Base-by-base conservation (phyloP, 2,329 filamentous ascomycete genomes). In the Fusarium poae region DNA sequence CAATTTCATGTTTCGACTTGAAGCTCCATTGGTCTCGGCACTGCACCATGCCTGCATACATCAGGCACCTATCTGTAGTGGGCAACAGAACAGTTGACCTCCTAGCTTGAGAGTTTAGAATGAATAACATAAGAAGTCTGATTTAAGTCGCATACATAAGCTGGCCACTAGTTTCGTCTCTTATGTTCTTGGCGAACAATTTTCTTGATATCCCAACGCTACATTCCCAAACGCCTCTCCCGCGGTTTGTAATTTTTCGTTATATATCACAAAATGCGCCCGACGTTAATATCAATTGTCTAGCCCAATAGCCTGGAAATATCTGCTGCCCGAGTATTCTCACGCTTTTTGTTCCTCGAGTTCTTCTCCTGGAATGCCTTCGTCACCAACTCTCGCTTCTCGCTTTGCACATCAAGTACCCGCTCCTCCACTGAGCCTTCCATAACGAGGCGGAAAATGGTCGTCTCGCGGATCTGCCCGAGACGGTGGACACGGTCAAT, bases 401-500 rank as follows among this genome's bases (percentile, higher is more conserved):
- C 88, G 39, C 86, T 84, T 78, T 97, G 94, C 46, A 97, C 89
- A 20, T 89, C 85, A 37, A 97, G 81, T 21, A 97, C 93, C 1
- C 89, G 84, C 77, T 97, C 92, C 77, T 97, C 94, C 7, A 97
- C 89, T 10, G 88, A 92, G 1, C 84, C 87, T 72, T 97, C 91
- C 81, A 97, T 91, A 3, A 97, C 88, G 12, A 97, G 82, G 46
- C 93, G 84, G 84, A 93, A 96, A 2, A 97, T 90, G 2, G 88
- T 94, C 0, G 91, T 94, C 64, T 90, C 86, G 37, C 91, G 86
- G 67, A 86, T 94, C 80, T 97, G 94, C 0, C 94, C 94, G 0
- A 97, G 84, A 1, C 94, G 86, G 76, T 97, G 92, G 9, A 97
- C 93, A 6, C 94, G 90, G 76, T 97, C 94, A 4, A 97, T 86